Evolutionary conservation across 192 early-diverging fungal species (phyloP).

Genomic region (Bifiguratus adelaidae): DNA sequence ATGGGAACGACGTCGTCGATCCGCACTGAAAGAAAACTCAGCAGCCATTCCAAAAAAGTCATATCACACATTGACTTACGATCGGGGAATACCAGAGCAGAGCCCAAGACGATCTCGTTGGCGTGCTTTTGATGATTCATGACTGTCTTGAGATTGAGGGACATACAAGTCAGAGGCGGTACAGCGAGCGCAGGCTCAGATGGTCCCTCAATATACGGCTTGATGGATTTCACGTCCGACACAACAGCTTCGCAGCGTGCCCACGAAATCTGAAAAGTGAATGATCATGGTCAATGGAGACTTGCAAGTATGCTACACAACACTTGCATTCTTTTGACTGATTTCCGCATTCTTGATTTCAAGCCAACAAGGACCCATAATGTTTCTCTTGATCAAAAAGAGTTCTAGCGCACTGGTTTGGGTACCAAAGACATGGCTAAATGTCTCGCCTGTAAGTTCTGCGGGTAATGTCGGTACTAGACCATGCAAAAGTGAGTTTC

Average conservation of each 20-base stretch:
- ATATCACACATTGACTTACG: constrained; percentile 20
- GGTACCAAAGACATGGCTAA: constrained; percentile 82
- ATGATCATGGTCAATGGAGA: constrained; percentile 3
- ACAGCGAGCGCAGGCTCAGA: constrained; percentile 18
- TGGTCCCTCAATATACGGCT: constrained; percentile 41
- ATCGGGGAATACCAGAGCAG: constrained; percentile 63
- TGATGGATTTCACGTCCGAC: constrained; percentile 58
- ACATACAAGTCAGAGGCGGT: constrained; percentile 83
- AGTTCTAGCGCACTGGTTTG: constrained; percentile 83
- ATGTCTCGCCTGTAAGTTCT: constrained; percentile 55
- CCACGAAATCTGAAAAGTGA: constrained; percentile 67
- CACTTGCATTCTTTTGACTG: constrained; percentile 28
- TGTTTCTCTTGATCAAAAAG: constrained; percentile 83
- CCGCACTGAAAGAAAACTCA: constrained; percentile 20
- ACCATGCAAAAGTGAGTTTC: neutral
- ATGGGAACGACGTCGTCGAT: constrained; percentile 43
- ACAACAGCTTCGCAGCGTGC: constrained; percentile 68
- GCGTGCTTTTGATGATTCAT: constrained; percentile 67
- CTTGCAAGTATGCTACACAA: constrained; percentile 4
- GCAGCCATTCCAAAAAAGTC: neutral
- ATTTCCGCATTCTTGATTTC: constrained; percentile 47
- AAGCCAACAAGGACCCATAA: constrained; percentile 98
- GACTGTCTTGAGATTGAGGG: constrained; percentile 72
- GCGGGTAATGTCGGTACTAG: constrained; percentile 46
- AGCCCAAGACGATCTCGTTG: constrained; percentile 86